These are phyloP conservation scores for Annulohypoxylon bovei DNA, from an alignment of 495 filamentous ascomycete genomes.

Conservation along the genomic window DNA sequence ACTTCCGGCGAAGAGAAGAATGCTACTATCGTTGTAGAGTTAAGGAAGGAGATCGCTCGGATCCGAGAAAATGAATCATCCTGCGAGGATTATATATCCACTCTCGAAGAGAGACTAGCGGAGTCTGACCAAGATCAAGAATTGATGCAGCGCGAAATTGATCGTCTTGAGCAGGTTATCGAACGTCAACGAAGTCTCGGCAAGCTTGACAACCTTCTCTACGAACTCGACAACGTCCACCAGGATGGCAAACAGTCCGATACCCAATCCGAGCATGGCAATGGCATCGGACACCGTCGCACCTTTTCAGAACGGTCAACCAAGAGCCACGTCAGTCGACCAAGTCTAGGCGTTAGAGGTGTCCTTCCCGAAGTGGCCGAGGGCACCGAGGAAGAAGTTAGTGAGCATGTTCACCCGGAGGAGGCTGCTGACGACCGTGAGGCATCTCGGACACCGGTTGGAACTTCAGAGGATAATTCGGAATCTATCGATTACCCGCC, in stretches of 20 bases:
- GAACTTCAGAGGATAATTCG: constrained; percentile 37
- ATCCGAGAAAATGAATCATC: constrained; percentile 88
- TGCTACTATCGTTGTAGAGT: constrained; percentile 79
- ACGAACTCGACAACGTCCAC: constrained; percentile 87
- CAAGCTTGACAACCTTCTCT: constrained; percentile 89
- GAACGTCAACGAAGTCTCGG: constrained; percentile 95
- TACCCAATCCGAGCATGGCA: constrained; percentile 49
- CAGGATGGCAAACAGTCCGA: constrained; percentile 62
- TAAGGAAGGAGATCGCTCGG: constrained; percentile 91
- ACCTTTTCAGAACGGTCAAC: constrained; percentile 60
- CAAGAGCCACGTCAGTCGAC: constrained; percentile 61
- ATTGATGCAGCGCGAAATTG: constrained; percentile 94
- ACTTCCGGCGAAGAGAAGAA: constrained; percentile 94
- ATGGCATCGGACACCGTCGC: constrained; percentile 57
- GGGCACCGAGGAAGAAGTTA: constrained; percentile 55
- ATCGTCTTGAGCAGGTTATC: constrained; percentile 91
- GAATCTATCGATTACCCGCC: constrained; percentile 54
- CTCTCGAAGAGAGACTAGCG: constrained; percentile 92
- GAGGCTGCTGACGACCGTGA: constrained; percentile 10
- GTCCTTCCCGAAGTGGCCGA: constrained; percentile 58
- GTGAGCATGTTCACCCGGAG: constrained; percentile 42
- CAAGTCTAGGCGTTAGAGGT: constrained; percentile 60
- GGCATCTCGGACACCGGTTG: constrained; percentile 25
- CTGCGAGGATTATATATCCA: constrained; percentile 96
- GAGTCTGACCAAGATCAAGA: constrained; percentile 97